Base-by-base conservation (phyloP, 2,329 filamentous ascomycete species). In the Lasiodiplodia hormozganensis region DNA sequence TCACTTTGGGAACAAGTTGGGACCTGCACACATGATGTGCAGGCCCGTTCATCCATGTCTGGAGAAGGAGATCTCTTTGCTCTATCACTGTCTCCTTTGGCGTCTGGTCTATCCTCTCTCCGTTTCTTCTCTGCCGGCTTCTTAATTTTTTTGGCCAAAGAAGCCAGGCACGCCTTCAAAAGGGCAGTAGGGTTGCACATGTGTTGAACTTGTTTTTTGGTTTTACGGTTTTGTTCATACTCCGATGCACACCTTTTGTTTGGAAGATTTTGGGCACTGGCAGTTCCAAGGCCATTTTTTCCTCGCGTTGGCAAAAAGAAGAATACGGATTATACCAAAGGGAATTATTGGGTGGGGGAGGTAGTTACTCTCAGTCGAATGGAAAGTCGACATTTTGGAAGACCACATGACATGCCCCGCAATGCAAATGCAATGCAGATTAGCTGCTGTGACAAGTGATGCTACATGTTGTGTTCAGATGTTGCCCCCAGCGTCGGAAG, bases 121-220 rank as follows among this genome's bases (percentile, higher is more conserved):
- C 28, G 51, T 34, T 40, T 51, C 16, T 58, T 67, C 43, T 62
- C 25, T 3, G 28, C 60, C 60, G 21, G 60, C 60, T 51, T 52
- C 43, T 57, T 36, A 49, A 51, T 66, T 57, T 40, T 65, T 53
- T n/a, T 47, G 21, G 23, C 47, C n/a, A 52, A 38, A 43, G 65
- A 58, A 67, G 52, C 38, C 25, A 52, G 53, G 65, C 31, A 28
- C 6, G 40, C 31, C 54, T 56, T 40, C 65, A 67, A 67, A 67
- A 67, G 65, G 65, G 65, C 65, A 28, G n/a, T 64, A 64, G 60
- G 60, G 60, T 51, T 52, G 60, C 60, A 64, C 60, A 64, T 38
- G 60, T 52, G 43, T 52, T 40, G 47, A 31, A 51, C 40, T 64
- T 49, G 51, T 36, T 64, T 36, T 64, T 64, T 51, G 28, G 16